Percentiles rank a stretch among this genome's conserved stretches.
phyloP scores from a whole-genome alignment of 139 green algal species.

The Closterium sp. region DNA sequence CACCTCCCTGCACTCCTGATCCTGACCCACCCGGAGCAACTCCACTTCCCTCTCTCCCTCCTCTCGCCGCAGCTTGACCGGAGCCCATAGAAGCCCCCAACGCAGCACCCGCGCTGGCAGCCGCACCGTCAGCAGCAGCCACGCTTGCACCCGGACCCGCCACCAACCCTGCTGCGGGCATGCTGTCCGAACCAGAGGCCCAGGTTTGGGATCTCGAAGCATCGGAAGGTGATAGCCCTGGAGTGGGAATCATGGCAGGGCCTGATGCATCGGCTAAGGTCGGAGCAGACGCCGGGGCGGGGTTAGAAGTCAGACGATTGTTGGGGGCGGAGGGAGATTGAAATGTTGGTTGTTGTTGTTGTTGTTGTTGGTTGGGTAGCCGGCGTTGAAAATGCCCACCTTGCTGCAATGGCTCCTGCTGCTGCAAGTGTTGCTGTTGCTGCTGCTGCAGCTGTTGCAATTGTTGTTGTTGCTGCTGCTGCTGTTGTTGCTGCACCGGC shows the following conservation, averaged over 20 bases:
- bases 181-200: not conserved
- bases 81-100: not conserved
- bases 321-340: not conserved
- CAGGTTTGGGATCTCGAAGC: not conserved
- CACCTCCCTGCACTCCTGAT: not conserved
- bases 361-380: not conserved
- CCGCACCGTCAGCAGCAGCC: not conserved
- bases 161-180: not conserved
- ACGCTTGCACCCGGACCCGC: not conserved
- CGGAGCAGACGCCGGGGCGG: not conserved
- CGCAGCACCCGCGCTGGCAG: not conserved
- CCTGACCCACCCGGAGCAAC: too few relatives aligned
- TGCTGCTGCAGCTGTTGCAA: not conserved
- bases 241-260: not conserved
- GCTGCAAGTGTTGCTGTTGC: not conserved
- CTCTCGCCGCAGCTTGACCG: not conserved
- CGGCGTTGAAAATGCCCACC: not conserved
- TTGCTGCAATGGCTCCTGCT: not conserved
- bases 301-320: not conserved
- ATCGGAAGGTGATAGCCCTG: not conserved
- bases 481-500: constrained; percentile 6
- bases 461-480: not conserved
- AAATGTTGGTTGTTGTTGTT: not conserved
- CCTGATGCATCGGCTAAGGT: not conserved
- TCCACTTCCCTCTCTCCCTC: not conserved